Conservation (phyloP, 2,329 filamentous ascomycete genomes). For the Cercospora canescens region DNA sequence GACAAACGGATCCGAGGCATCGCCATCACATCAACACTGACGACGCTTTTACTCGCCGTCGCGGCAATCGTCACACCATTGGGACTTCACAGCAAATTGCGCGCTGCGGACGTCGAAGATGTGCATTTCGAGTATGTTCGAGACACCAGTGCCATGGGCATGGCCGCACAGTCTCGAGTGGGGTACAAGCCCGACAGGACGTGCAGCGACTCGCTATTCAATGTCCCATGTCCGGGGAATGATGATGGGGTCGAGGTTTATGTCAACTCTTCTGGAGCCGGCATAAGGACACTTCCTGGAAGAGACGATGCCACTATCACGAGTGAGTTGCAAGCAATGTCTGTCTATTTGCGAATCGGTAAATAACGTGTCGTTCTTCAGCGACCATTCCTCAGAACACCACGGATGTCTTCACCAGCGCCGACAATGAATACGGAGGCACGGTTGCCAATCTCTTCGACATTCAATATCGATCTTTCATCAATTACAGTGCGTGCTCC, state of each 20-base stretch:
- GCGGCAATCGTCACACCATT: conserved; percentile 12
- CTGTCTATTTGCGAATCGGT: too few relatives aligned
- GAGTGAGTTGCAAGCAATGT: not conserved
- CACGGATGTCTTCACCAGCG: conserved; percentile 2
- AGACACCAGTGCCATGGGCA: conserved; percentile 6
- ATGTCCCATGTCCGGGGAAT: conserved; percentile 9
- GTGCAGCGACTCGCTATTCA: not conserved
- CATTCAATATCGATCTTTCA: conserved; percentile 14
- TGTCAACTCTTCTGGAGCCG: not conserved
- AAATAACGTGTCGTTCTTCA: too few relatives aligned
- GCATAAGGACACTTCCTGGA: not conserved
- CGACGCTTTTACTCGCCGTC: conserved; percentile 3
- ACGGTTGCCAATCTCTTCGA: conserved; percentile 6
- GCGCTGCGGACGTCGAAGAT: not conserved
- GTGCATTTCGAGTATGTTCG: not conserved
- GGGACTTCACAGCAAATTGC: conserved; percentile 1
- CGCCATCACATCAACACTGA: not conserved
- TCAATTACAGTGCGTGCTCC: conserved; percentile 10
- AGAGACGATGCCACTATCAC: not conserved
- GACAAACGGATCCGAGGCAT: conserved; percentile 7
- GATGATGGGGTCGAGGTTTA: conserved; percentile 3
- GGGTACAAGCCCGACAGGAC: conserved; percentile 2
- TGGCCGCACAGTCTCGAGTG: conserved; percentile 3
- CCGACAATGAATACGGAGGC: not conserved
- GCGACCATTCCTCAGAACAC: conserved; percentile 6